Conservation (phyloP, 176 grass and related monocot species). For the Otatea glauca region DNA sequence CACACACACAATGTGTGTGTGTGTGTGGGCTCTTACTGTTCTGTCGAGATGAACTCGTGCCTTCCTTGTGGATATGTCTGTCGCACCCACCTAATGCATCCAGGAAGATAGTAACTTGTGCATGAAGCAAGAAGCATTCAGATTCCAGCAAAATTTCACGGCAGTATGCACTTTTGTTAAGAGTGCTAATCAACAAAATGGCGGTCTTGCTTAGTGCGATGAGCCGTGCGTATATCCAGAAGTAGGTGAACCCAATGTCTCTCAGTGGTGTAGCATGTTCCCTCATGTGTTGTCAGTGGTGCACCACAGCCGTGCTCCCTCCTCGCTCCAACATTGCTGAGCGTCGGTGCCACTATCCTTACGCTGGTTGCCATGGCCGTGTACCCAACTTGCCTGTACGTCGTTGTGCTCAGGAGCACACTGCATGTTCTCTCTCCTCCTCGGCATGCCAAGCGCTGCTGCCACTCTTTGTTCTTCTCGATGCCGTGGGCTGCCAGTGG, state of each 20-base stretch:
- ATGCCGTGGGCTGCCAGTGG: background rate
- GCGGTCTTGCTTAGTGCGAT: background rate
- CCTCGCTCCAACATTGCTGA: background rate
- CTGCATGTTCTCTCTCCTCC: background rate
- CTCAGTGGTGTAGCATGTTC: background rate
- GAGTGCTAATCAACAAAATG: background rate
- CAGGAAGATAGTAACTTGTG: background rate
- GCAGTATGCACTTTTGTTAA: background rate
- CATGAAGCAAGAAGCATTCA: background rate
- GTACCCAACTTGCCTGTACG: background rate
- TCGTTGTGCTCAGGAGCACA: too few species aligned
- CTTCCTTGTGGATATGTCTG: background rate
- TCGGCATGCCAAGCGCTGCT: background rate
- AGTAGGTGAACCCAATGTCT: background rate
- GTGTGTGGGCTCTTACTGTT: too few species aligned
- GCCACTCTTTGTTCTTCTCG: background rate
- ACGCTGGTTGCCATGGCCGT: background rate
- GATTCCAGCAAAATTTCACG: background rate
- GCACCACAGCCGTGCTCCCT: background rate
- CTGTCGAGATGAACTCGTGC: background rate
- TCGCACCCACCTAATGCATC: background rate
- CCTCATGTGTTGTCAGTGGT: background rate
- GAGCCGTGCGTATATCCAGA: background rate
- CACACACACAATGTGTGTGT: too few species aligned
- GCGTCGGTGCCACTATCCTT: background rate